These are phyloP conservation scores for Picea glauca DNA, from an alignment of 75 land plant species.

Conservation along the genomic window DNA sequence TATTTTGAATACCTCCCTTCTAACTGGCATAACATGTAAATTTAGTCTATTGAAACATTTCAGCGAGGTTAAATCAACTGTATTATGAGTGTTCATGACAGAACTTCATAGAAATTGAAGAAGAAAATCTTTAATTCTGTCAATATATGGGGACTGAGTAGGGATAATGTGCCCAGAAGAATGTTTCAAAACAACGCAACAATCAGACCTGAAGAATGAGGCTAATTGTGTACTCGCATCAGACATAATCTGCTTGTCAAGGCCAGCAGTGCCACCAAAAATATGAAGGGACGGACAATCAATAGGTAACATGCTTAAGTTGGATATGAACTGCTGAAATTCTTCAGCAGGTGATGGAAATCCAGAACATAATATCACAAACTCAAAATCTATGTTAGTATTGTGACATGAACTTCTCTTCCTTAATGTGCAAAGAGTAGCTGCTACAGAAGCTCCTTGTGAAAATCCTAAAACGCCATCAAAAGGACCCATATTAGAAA, in stretches of 20 bases:
- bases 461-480: conserved; percentile 96
- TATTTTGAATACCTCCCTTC: too few relatives aligned
- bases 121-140: conserved; percentile 52
- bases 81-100: neutral
- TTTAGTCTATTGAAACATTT: neutral
- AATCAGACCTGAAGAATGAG: conserved; percentile 39
- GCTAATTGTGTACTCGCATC: conserved; percentile 52
- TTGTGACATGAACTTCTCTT: conserved; percentile 3
- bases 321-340: conserved; percentile 9
- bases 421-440: conserved; percentile 39
- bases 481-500: conserved; percentile 68
- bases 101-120: conserved; percentile 31
- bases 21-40: too few relatives aligned
- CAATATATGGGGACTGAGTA: conserved; percentile 47
- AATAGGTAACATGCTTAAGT: conserved; percentile 20
- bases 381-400: conserved; percentile 32
- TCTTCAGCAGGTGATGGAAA: conserved; percentile 38
- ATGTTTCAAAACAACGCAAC: conserved; percentile 58
- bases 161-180: conserved; percentile 85
- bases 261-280: conserved; percentile 49
- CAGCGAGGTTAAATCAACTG: neutral
- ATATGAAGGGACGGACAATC: conserved; percentile 82
- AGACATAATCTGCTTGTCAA: conserved; percentile 66
- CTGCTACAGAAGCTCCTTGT: conserved; percentile 94
- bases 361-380: conserved; percentile 90